phyloP scores from a whole-genome alignment of 495 filamentous ascomycete species.

The Penicillium cinerascens region DNA sequence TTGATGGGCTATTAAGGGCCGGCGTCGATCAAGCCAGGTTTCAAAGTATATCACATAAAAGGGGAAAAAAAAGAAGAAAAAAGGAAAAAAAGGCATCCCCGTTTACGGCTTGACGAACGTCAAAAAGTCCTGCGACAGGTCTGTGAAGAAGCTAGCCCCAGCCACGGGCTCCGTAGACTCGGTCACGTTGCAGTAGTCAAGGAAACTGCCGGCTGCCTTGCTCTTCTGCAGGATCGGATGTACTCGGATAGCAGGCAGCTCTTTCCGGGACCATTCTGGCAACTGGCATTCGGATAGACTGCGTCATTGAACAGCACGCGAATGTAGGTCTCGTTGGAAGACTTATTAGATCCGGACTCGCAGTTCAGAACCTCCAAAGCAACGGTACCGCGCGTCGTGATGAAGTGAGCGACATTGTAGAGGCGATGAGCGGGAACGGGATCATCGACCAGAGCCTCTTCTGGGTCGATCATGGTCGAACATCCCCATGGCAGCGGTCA shows the following conservation, averaged over 20 bases:
- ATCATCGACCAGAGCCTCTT: constrained; percentile 37
- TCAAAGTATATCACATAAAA: neutral
- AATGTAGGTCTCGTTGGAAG: constrained; percentile 30
- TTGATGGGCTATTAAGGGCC: no score
- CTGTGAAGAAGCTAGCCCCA: constrained; percentile 45
- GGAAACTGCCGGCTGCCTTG: constrained; percentile 40
- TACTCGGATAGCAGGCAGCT: constrained; percentile 47
- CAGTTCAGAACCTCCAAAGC: constrained; percentile 51
- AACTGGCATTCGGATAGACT: constrained; percentile 48
- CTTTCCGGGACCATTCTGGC: constrained; percentile 43
- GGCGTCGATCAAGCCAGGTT: neutral
- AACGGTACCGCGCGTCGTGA: constrained; percentile 56
- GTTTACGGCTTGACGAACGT: constrained; percentile 24
- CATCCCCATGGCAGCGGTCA: constrained; percentile 50
- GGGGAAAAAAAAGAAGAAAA: no score
- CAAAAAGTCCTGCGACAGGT: constrained; percentile 37
- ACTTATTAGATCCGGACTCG: neutral
- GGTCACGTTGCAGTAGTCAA: constrained; percentile 42
- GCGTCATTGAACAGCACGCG: constrained; percentile 53
- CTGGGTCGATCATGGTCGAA: constrained; percentile 51
- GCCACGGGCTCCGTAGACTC: constrained; percentile 23
- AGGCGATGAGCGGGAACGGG: constrained; percentile 25
- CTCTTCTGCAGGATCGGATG: constrained; percentile 42
- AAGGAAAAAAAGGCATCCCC: neutral
- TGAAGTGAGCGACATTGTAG: constrained; percentile 33